A percentile compares a stretch with the other conserved stretches of the same genome.
Evolutionary conservation across 2,329 filamentous ascomycete genomes (phyloP).

Genomic region (Colletotrichum nymphaeae): DNA sequence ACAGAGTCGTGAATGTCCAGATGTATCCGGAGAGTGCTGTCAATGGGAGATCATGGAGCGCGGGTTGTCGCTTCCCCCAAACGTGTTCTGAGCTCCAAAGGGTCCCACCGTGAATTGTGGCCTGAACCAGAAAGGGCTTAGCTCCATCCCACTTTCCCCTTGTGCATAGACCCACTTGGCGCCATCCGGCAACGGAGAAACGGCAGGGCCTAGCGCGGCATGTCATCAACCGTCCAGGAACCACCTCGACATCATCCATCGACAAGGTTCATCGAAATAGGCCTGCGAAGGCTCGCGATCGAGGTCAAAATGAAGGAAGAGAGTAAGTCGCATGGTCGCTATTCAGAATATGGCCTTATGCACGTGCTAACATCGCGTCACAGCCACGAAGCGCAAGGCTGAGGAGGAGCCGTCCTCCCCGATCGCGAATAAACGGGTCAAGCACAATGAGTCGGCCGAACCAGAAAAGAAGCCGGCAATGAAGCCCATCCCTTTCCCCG

Average conservation of each 20-base stretch:
- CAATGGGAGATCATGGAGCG: constrained; percentile 15
- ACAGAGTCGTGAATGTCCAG: background rate
- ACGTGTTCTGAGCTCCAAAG: constrained; percentile 35
- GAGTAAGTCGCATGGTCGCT: constrained; percentile 42
- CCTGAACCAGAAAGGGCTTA: constrained; percentile 47
- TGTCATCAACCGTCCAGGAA: constrained; percentile 29
- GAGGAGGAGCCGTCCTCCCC: constrained; percentile 72
- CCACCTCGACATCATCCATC: constrained; percentile 32
- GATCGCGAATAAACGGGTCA: constrained; percentile 73
- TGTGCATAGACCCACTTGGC: constrained; percentile 37
- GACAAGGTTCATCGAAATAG: constrained; percentile 8
- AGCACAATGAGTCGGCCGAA: constrained; percentile 59
- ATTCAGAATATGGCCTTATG: accelerated
- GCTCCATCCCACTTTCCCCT: constrained; percentile 44
- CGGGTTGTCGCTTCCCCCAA: constrained; percentile 33
- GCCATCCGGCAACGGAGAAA: constrained; percentile 32
- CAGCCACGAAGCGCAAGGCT: constrained; percentile 76
- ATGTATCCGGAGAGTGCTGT: constrained; percentile 13
- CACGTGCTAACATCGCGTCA: constrained; percentile 1
- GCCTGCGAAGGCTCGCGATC: constrained; percentile 24
- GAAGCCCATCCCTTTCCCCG: constrained; percentile 85
- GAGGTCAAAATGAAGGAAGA: constrained; percentile 51
- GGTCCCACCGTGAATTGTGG: constrained; percentile 47
- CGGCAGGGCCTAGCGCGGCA: constrained; percentile 29
- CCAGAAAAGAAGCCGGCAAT: constrained; percentile 63